Evolutionary conservation across 176 grass and related monocot species (phyloP).

Genomic region (Oryza meridionalis): DNA sequence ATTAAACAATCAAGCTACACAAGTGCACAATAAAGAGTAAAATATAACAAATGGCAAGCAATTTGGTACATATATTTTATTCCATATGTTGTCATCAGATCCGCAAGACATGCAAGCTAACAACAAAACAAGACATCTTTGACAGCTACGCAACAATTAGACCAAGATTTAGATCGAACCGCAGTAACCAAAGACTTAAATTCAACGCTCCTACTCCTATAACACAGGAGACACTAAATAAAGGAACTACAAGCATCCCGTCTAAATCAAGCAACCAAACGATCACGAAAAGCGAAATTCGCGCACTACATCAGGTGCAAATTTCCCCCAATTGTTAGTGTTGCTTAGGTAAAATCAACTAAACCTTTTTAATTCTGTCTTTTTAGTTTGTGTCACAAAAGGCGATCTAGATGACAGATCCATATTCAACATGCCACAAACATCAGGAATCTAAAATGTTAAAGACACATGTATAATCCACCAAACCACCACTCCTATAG

Average conservation of each 20-base stretch:
- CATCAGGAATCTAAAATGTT: background rate
- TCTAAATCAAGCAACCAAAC: background rate
- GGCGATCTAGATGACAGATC: conserved; percentile 1
- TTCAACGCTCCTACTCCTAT: background rate
- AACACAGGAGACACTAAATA: background rate
- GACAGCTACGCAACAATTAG: background rate
- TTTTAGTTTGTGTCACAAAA: background rate
- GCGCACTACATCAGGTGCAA: background rate
- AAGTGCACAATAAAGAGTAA: background rate
- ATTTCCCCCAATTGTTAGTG: background rate
- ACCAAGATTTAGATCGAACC: background rate
- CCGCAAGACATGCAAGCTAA: background rate
- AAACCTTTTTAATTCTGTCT: background rate
- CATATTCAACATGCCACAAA: background rate
- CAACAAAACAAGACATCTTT: background rate
- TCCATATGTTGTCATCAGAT: background rate
- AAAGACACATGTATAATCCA: too few species aligned
- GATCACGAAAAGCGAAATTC: background rate
- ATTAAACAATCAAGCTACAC: background rate
- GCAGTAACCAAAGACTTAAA: background rate
- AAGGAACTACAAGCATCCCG: background rate
- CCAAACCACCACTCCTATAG: background rate
- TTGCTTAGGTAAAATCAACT: background rate
- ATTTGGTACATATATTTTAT: background rate
- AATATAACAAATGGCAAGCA: background rate